These are phyloP conservation scores for Turritis glabra DNA, from an alignment of 345 rosid genomes.

Conservation along the genomic window DNA sequence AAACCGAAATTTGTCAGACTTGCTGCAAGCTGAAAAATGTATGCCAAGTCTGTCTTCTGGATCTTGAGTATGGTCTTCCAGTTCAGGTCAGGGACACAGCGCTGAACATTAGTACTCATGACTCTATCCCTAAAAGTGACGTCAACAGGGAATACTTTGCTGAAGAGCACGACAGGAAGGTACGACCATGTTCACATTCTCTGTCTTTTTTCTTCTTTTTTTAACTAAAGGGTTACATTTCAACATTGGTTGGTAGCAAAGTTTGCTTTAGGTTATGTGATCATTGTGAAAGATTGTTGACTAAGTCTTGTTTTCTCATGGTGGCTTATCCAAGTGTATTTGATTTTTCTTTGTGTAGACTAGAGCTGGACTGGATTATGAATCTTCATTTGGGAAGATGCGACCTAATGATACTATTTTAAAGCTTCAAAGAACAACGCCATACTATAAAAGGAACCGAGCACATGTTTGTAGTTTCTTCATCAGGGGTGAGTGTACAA, in stretches of 20 bases:
- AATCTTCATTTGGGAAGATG: conserved; percentile 88
- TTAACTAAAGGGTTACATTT: background rate
- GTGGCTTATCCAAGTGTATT: background rate
- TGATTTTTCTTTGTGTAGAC: conserved; percentile 53
- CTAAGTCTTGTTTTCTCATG: background rate
- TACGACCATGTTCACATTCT: conserved; percentile 30
- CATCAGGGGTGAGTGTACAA: conserved; percentile 89
- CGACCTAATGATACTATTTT: conserved; percentile 84
- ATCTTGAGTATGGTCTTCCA: conserved; percentile 92
- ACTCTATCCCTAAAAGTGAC: conserved; percentile 91
- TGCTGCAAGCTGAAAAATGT: conserved; percentile 93
- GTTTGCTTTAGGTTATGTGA: background rate
- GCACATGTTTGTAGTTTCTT: conserved; percentile 98
- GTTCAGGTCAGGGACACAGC: conserved; percentile 96
- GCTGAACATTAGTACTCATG: conserved; percentile 71
- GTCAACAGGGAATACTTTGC: conserved; percentile 91
- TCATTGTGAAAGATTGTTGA: background rate
- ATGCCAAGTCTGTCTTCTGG: conserved; percentile 98
- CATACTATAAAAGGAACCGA: conserved; percentile 86
- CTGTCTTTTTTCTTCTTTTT: no score
- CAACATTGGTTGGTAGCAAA: background rate
- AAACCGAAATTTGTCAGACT: conserved; percentile 89
- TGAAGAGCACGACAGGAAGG: conserved; percentile 92
- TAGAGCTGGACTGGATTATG: conserved; percentile 94
- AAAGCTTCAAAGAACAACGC: conserved; percentile 93